Percentiles rank a stretch among this genome's conserved stretches.
Evolutionary conservation across 163 green algal genomes (phyloP).

Genomic region (Prototheca cutis): DNA sequence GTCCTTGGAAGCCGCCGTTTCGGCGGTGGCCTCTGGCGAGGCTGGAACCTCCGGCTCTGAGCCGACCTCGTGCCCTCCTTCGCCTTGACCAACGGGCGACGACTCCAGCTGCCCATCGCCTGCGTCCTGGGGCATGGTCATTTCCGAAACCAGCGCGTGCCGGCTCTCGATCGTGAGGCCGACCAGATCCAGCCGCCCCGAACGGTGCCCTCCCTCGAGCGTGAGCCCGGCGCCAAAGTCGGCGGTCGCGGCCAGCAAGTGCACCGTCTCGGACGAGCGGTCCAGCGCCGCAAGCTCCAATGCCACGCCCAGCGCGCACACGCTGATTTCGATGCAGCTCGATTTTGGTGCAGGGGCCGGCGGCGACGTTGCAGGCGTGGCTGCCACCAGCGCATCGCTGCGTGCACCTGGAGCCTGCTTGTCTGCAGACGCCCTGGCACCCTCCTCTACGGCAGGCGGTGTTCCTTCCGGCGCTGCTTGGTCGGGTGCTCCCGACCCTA

Average conservation of each 20-base stretch:
- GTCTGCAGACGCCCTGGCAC: neutral
- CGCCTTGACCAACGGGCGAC: too few relatives aligned
- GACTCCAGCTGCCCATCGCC: neutral
- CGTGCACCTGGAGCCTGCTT: neutral
- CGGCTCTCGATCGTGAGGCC: neutral
- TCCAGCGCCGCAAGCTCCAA: slow-evolving; percentile 59
- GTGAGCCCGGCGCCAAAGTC: slow-evolving; percentile 10
- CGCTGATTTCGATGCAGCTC: slow-evolving; percentile 36
- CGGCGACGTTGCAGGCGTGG: neutral
- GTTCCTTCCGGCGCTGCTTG: too few relatives aligned
- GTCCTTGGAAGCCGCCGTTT: too few relatives aligned
- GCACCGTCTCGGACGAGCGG: slow-evolving; percentile 3
- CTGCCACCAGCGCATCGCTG: neutral
- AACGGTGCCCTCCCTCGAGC: neutral
- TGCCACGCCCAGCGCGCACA: slow-evolving; percentile 50
- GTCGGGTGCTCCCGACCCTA: too few relatives aligned
- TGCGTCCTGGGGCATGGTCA: neutral
- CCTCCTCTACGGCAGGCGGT: too few relatives aligned
- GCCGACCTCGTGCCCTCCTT: too few relatives aligned
- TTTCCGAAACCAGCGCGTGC: too few relatives aligned
- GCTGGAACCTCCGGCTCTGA: too few relatives aligned
- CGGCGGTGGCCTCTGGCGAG: too few relatives aligned
- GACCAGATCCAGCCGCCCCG: neutral
- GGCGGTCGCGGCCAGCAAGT: slow-evolving; percentile 29
- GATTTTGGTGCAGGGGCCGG: too few relatives aligned